Evolutionary conservation across 495 filamentous ascomycete species (phyloP), one percentile per base, ranked within the genome.

Genomic region (Lasiosphaeriaceae sp.): DNA sequence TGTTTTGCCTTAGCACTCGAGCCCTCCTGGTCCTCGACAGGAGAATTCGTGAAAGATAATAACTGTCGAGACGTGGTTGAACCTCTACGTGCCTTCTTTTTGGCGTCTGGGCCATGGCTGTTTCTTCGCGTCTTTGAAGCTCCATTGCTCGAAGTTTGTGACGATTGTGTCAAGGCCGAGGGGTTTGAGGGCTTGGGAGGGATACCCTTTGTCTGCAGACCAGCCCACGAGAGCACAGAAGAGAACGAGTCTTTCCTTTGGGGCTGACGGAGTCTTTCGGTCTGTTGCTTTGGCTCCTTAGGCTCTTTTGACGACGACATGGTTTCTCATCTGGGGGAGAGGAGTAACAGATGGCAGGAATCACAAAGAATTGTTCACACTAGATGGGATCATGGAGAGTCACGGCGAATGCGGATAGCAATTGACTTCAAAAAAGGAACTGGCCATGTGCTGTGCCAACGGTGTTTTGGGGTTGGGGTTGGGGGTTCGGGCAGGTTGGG

Each of bases 401-500:
- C 29, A 26, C 55, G 51, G 48, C 55, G 55, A 57, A 52, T 52
- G 51, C 55, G 45, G 49, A 23, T 48, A 47, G 55, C 55, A 47
- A 49, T 23, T 52, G 48, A 46, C 2, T 26, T 48, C 17, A 39
- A 29, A 35, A 20, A 35, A 54, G 35, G 23, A 58, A 20, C 55
- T 51, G 39, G 9, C 39, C 39, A n/a, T 43, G 39, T 43, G 24
- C 23, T 16, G n/a, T n/a, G n/a, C n/a, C n/a, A n/a, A 22, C 49
- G 17, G 17, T n/a, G 24, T 17, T 21, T 54, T 19, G 47, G 49
- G 19, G 50, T 57, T 53, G 31, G 52, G 58, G 59, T 48, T 54
- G 49, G 43, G 58, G 62, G 58, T 63, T 70, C 65, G 55, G 67
- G 65, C 66, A 64, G 55, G 67, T 68, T 70, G 64, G 67, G 67